Conservation (phyloP, 2,329 filamentous ascomycete genomes). For the Aspergillus fischeri region DNA sequence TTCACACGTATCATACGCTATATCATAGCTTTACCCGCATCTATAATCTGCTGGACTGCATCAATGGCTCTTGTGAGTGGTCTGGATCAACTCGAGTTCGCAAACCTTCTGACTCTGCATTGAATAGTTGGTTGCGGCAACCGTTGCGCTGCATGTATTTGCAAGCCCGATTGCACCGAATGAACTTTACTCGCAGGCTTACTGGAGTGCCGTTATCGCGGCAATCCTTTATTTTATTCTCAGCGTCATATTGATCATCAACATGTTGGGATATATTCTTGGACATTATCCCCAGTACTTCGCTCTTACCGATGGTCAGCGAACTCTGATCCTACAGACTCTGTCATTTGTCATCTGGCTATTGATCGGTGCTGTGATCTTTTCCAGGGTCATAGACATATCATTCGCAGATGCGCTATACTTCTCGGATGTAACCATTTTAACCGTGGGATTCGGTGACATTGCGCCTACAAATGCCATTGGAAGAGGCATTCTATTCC, state of each 20-base stretch:
- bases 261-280: slow-evolving; percentile 71
- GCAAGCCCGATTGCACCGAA: slow-evolving; percentile 45
- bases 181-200: slow-evolving; percentile 71
- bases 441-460: slow-evolving; percentile 61
- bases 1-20: slow-evolving; percentile 79
- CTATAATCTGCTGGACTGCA: slow-evolving; percentile 73
- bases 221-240: slow-evolving; percentile 75
- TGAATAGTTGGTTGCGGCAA: slow-evolving; percentile 58
- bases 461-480: slow-evolving; percentile 54
- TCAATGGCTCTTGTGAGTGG: slow-evolving; percentile 54
- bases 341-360: slow-evolving; percentile 82
- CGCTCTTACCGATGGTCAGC: slow-evolving; percentile 70
- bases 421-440: slow-evolving; percentile 68
- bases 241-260: slow-evolving; percentile 70
- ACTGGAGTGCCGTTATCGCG: slow-evolving; percentile 79
- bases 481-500: slow-evolving; percentile 69
- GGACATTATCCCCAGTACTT: slow-evolving; percentile 78
- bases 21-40: slow-evolving; percentile 74
- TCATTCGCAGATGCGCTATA: slow-evolving; percentile 73
- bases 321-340: slow-evolving; percentile 86
- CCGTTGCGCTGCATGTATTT: slow-evolving; percentile 62
- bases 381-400: slow-evolving; percentile 69
- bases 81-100: not conserved
- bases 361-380: slow-evolving; percentile 70
- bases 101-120: not conserved